These are phyloP conservation scores for Penicillium maclennaniae DNA, from an alignment of 495 filamentous ascomycete genomes.

Conservation along the genomic window DNA sequence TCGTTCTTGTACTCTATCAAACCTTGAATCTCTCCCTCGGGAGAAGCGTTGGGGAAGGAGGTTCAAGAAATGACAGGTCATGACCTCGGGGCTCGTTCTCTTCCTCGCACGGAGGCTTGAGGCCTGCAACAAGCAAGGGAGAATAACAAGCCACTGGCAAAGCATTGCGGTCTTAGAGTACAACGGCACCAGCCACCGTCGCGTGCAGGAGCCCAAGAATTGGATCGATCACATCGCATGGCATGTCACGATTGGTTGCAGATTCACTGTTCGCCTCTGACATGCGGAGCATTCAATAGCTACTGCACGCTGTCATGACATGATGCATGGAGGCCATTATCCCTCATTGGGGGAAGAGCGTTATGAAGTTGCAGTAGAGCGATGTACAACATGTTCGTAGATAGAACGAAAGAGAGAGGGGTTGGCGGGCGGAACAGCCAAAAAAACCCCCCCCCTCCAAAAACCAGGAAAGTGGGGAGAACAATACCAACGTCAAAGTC, in stretches of 20 bases:
- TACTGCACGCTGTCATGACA: slow-evolving; percentile 19
- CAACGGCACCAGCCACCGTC: slow-evolving; percentile 18
- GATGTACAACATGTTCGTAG: not conserved
- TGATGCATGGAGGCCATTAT: slow-evolving; percentile 3
- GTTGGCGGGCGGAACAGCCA: not conserved
- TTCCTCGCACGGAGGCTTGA: slow-evolving; percentile 1
- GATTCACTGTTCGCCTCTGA: slow-evolving; percentile 7
- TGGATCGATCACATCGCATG: slow-evolving; percentile 17
- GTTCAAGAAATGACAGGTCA: slow-evolving; percentile 7
- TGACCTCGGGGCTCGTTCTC: not conserved
- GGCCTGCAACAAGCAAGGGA: slow-evolving; percentile 9
- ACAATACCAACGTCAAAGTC: slow-evolving; percentile 20
- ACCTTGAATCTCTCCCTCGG: slow-evolving; percentile 1
- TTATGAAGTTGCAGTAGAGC: not conserved
- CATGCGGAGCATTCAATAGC: slow-evolving; percentile 24
- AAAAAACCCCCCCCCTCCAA: too few species aligned
- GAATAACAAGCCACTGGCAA: slow-evolving; percentile 7
- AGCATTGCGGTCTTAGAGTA: not conserved
- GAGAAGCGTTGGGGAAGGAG: not conserved
- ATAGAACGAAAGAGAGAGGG: too few species aligned
- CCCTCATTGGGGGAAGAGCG: not conserved
- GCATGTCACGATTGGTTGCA: not conserved
- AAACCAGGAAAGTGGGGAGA: slow-evolving; percentile 16
- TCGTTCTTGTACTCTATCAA: not conserved
- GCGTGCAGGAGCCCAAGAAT: slow-evolving; percentile 13